A percentile compares a stretch with the other conserved stretches of the same genome.
These are phyloP conservation scores for Prunus mira DNA, from an alignment of 306 rosid genomes.

Conservation along the genomic window DNA sequence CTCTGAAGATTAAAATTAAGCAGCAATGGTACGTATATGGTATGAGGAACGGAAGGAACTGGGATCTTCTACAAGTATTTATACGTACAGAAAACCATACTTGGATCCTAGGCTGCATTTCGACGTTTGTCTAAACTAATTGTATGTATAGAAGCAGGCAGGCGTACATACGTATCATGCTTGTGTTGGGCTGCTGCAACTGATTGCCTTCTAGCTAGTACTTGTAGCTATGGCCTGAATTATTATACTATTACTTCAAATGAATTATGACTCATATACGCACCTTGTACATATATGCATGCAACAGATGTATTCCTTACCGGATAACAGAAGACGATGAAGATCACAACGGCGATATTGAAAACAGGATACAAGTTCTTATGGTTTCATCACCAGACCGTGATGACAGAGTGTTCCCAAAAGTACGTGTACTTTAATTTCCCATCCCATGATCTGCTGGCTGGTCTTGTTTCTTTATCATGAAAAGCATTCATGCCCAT, in stretches of 20 bases:
- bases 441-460: background rate
- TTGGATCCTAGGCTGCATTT: too few species aligned
- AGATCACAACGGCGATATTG: constrained; percentile 27
- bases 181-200: too few species aligned
- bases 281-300: background rate
- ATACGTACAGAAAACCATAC: too few species aligned
- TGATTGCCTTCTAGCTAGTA: background rate
- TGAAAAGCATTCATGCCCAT: background rate
- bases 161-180: too few species aligned
- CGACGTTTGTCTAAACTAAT: too few species aligned
- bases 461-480: background rate
- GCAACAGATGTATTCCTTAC: constrained; percentile 78
- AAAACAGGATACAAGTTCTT: constrained; percentile 61
- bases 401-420: constrained; percentile 76
- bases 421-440: constrained; percentile 30
- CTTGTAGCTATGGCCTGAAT: too few species aligned
- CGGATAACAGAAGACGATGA: constrained; percentile 41
- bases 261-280: background rate
- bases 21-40: too few species aligned
- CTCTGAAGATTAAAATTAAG: too few species aligned
- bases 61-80: too few species aligned
- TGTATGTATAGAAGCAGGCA: too few species aligned
- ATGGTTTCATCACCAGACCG: constrained; percentile 92
- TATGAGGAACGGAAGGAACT: too few species aligned
- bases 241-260: too few species aligned